These are phyloP conservation scores for Dryadomyces quercivorus DNA, from an alignment of 2,329 filamentous ascomycete genomes.

Conservation along the genomic window DNA sequence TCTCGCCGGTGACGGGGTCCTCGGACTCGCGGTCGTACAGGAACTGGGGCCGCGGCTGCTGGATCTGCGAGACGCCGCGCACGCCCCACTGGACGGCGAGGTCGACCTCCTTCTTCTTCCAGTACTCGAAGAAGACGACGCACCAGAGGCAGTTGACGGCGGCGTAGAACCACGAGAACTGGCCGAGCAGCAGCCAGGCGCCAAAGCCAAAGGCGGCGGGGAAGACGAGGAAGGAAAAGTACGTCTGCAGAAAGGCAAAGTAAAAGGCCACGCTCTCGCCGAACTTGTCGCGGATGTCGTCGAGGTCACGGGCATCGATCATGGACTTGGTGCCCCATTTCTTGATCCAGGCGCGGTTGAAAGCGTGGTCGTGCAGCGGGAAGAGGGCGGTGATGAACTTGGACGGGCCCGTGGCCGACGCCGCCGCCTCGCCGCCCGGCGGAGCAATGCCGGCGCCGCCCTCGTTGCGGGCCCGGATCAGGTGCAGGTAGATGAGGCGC, in stretches of 20 bases:
- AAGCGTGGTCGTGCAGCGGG: constrained; percentile 62
- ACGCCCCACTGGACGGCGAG: constrained; percentile 63
- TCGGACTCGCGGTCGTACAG: constrained; percentile 62
- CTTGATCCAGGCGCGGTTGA: constrained; percentile 66
- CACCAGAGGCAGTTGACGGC: constrained; percentile 57
- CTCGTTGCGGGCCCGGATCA: constrained; percentile 59
- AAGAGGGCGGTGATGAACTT: constrained; percentile 61
- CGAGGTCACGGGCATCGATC: constrained; percentile 53
- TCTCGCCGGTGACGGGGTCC: constrained; percentile 75
- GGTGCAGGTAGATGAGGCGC: constrained; percentile 75
- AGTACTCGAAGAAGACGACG: constrained; percentile 65
- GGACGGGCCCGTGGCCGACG: not conserved
- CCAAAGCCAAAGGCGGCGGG: constrained; percentile 56
- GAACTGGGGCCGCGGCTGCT: constrained; percentile 60
- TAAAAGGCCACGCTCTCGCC: constrained; percentile 65
- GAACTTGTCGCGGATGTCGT: constrained; percentile 54
- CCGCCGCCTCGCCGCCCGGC: constrained; percentile 21
- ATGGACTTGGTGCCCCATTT: constrained; percentile 62
- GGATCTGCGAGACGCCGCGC: constrained; percentile 53
- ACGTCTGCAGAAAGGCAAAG: constrained; percentile 71
- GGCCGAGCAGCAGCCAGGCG: constrained; percentile 55
- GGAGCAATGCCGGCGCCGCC: constrained; percentile 63
- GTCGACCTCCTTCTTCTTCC: constrained; percentile 65
- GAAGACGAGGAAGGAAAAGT: constrained; percentile 58
- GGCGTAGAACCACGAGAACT: constrained; percentile 60